phyloP scores from a whole-genome alignment of 1,284 basidiomycete genomes.

The Cryptococcus sp. region DNA sequence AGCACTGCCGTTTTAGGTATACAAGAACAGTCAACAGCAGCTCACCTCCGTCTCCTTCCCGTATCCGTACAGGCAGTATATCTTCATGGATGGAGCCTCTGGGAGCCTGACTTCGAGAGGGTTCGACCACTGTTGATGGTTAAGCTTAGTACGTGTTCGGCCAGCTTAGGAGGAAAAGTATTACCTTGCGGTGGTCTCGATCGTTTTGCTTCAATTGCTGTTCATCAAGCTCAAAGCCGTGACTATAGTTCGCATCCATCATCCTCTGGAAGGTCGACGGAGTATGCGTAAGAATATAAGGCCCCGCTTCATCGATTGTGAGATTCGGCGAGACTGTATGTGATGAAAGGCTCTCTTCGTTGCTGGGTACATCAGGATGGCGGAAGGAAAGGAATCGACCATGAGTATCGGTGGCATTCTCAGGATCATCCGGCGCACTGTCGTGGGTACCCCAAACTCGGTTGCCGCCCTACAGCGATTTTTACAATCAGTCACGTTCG shows the following conservation, averaged over 20 bases:
- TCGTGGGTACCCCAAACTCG: slow-evolving; percentile 79
- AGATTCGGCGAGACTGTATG: slow-evolving; percentile 64
- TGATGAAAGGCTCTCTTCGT: slow-evolving; percentile 46
- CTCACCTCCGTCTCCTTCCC: slow-evolving; percentile 93
- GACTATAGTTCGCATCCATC: slow-evolving; percentile 88
- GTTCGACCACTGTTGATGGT: slow-evolving; percentile 81
- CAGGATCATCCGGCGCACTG: slow-evolving; percentile 65
- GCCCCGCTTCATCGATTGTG: slow-evolving; percentile 72
- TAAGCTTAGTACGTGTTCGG: slow-evolving; percentile 3
- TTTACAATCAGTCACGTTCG: not conserved
- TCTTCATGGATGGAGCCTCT: slow-evolving; percentile 86
- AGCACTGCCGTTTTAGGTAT: not conserved
- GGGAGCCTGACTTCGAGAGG: slow-evolving; percentile 89
- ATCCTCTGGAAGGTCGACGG: slow-evolving; percentile 85
- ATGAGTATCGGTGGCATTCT: slow-evolving; percentile 66
- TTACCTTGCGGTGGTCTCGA: slow-evolving; percentile 59
- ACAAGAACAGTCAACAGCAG: not conserved
- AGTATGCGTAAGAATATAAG: slow-evolving; percentile 83
- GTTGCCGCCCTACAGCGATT: slow-evolving; percentile 69
- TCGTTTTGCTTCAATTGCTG: slow-evolving; percentile 66
- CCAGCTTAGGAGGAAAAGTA: slow-evolving; percentile 1
- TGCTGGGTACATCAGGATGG: slow-evolving; percentile 32
- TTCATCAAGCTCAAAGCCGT: slow-evolving; percentile 82
- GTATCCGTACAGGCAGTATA: slow-evolving; percentile 92
- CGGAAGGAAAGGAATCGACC: slow-evolving; percentile 85